Percentiles rank a stretch among this genome's conserved stretches.
These are phyloP conservation scores for Gamsiella multidivaricata DNA, from an alignment of 192 early-diverging fungal genomes.

Conservation along the genomic window DNA sequence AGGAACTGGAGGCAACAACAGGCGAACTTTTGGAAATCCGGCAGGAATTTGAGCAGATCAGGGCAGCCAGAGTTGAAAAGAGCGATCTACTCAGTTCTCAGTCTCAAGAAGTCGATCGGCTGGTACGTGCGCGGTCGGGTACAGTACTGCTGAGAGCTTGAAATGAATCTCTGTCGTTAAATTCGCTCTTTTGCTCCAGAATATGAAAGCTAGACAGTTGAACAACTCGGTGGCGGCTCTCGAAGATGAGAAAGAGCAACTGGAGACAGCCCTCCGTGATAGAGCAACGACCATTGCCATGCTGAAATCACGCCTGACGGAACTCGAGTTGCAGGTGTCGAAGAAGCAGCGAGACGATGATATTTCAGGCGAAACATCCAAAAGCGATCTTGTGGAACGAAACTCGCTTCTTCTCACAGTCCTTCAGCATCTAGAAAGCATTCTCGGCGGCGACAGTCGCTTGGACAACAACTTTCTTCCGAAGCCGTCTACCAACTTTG, in stretches of 20 bases:
- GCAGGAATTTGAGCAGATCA: slow-evolving; percentile 51
- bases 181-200: slow-evolving; percentile 11
- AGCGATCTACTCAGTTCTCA: slow-evolving; percentile 35
- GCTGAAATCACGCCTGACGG: slow-evolving; percentile 39
- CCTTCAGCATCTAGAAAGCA: slow-evolving; percentile 50
- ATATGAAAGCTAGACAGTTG: slow-evolving; percentile 37
- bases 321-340: slow-evolving; percentile 33
- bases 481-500: slow-evolving; percentile 54
- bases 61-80: slow-evolving; percentile 37
- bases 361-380: slow-evolving; percentile 6
- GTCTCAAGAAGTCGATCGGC: slow-evolving; percentile 53
- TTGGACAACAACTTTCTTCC: slow-evolving; percentile 45
- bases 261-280: slow-evolving; percentile 51
- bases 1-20: slow-evolving; percentile 50
- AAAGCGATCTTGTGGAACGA: slow-evolving; percentile 52
- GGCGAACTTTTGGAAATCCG: slow-evolving; percentile 38
- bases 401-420: slow-evolving; percentile 54
- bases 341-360: slow-evolving; percentile 36
- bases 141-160: neutral
- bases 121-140: slow-evolving; percentile 22
- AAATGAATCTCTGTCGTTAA: neutral
- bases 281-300: slow-evolving; percentile 47
- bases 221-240: slow-evolving; percentile 40
- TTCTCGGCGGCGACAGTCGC: slow-evolving; percentile 50
- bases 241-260: slow-evolving; percentile 36